Percentiles rank a stretch among this genome's conserved stretches.
These are phyloP conservation scores for Pseudisothecium myosuroides DNA, from an alignment of 225 moss, liverwort and hornwort genomes.

Conservation along the genomic window DNA sequence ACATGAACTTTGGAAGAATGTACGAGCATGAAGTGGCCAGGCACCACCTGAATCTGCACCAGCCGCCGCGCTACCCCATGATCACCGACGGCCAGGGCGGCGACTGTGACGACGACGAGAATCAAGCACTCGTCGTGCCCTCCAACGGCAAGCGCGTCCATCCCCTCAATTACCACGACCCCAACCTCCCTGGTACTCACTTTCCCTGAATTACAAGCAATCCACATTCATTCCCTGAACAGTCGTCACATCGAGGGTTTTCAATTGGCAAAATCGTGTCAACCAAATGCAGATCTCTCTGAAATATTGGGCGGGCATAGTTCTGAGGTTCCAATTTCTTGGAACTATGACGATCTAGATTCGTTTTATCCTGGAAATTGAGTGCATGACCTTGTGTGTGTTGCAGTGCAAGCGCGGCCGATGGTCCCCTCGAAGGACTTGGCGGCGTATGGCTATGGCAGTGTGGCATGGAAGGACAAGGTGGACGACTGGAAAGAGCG, in stretches of 20 bases:
- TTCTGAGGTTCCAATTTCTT: background rate
- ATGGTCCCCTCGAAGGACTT: conserved; percentile 95
- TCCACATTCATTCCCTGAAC: background rate
- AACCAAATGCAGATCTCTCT: background rate
- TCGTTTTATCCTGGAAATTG: background rate
- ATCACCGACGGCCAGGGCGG: conserved; percentile 75
- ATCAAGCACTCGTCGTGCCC: conserved; percentile 82
- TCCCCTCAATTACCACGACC: conserved; percentile 65
- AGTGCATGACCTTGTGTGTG: background rate
- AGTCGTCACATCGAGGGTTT: too few species aligned
- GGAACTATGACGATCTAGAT: background rate
- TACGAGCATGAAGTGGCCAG: conserved; percentile 72
- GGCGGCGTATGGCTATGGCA: conserved; percentile 89
- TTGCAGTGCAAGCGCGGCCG: conserved; percentile 64
- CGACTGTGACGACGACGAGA: conserved; percentile 54
- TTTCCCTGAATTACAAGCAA: background rate
- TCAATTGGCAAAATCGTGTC: background rate
- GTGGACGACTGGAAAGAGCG: conserved; percentile 95
- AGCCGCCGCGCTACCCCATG: conserved; percentile 71
- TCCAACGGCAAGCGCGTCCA: conserved; percentile 76
- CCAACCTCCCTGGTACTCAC: conserved; percentile 58
- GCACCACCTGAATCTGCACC: conserved; percentile 55
- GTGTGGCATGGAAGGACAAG: conserved; percentile 94
- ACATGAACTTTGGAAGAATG: conserved; percentile 69
- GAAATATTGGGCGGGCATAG: background rate